Percentiles rank a stretch among this genome's conserved stretches.
These are phyloP conservation scores for Endothia cerciana DNA, from an alignment of 2,329 filamentous ascomycete species.

Conservation along the genomic window DNA sequence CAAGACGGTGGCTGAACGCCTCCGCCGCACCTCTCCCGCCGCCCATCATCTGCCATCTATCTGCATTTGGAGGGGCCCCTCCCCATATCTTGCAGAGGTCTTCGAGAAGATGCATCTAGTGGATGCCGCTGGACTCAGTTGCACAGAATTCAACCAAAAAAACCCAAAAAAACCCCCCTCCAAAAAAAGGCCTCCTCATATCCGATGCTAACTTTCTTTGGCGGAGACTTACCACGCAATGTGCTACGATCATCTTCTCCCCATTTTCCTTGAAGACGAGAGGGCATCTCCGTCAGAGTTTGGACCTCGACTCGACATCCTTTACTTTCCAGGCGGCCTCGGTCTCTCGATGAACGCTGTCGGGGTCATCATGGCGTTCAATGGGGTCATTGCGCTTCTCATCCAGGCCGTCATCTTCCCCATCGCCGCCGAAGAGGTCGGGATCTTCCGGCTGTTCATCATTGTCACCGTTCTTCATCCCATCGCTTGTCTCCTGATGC, in stretches of 20 bases:
- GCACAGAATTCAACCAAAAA: background rate
- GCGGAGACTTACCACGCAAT: slow-evolving; percentile 81
- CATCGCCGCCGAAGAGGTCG: slow-evolving; percentile 59
- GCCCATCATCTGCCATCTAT: background rate
- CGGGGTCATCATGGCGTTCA: slow-evolving; percentile 52
- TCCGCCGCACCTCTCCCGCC: background rate
- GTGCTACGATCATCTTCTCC: slow-evolving; percentile 89
- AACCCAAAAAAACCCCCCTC: no score
- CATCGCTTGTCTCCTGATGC: slow-evolving; percentile 63
- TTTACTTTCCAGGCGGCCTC: slow-evolving; percentile 65
- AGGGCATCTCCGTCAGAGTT: slow-evolving; percentile 41
- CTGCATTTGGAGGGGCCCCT: background rate
- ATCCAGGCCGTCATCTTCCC: slow-evolving; percentile 66
- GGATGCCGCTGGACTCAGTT: background rate
- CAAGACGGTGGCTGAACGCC: background rate
- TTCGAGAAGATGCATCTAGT: background rate
- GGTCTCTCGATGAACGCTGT: slow-evolving; percentile 66
- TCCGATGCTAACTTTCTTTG: slow-evolving; percentile 11
- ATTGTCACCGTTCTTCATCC: slow-evolving; percentile 64
- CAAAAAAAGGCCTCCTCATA: no score
- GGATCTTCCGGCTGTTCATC: slow-evolving; percentile 64
- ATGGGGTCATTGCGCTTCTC: slow-evolving; percentile 59
- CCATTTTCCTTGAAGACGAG: slow-evolving; percentile 89
- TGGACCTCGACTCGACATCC: slow-evolving; percentile 42
- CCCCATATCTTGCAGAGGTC: background rate